Evolutionary conservation across 805 yeast genomes (phyloP).

Genomic region (Yamadazyma sp.): DNA sequence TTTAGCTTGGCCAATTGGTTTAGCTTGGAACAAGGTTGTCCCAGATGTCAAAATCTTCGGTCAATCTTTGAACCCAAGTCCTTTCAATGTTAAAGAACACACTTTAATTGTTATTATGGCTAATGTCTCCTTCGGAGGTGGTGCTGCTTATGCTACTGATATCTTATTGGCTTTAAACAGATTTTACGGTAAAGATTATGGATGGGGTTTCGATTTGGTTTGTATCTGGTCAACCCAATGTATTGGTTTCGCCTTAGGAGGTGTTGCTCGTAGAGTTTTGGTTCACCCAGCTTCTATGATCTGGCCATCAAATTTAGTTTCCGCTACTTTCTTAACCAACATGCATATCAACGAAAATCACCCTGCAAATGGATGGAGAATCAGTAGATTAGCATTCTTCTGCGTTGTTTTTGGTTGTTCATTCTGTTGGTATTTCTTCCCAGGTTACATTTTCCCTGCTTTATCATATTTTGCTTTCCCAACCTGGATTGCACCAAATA

Average conservation of each 20-base stretch:
- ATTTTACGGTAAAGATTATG: slow-evolving; percentile 40
- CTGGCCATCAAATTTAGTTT: slow-evolving; percentile 69
- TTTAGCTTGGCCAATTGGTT: slow-evolving; percentile 60
- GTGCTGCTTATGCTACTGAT: slow-evolving; percentile 50
- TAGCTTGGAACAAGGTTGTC: slow-evolving; percentile 36
- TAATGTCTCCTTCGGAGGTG: slow-evolving; percentile 15
- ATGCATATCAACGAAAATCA: slow-evolving; percentile 45
- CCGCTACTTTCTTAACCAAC: slow-evolving; percentile 37
- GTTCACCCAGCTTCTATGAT: slow-evolving; percentile 64
- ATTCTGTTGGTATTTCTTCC: slow-evolving; percentile 58
- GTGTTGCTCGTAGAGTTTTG: slow-evolving; percentile 54
- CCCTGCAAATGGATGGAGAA: slow-evolving; percentile 42
- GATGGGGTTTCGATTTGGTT: slow-evolving; percentile 25
- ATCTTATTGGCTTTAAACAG: slow-evolving; percentile 50
- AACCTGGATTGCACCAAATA: slow-evolving; percentile 63
- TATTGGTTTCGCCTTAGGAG: slow-evolving; percentile 68
- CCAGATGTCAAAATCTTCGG: slow-evolving; percentile 26
- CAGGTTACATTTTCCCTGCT: slow-evolving; percentile 57
- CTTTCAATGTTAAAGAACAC: slow-evolving; percentile 21
- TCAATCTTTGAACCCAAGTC: slow-evolving; percentile 20
- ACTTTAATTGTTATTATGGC: slow-evolving; percentile 20
- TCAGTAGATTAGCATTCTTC: slow-evolving; percentile 14
- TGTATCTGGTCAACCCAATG: slow-evolving; percentile 49
- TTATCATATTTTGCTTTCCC: slow-evolving; percentile 61
- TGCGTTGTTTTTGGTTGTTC: slow-evolving; percentile 17